phyloP scores from a whole-genome alignment of 192 early-diverging fungal genomes.

The Backusella morwellensis region DNA sequence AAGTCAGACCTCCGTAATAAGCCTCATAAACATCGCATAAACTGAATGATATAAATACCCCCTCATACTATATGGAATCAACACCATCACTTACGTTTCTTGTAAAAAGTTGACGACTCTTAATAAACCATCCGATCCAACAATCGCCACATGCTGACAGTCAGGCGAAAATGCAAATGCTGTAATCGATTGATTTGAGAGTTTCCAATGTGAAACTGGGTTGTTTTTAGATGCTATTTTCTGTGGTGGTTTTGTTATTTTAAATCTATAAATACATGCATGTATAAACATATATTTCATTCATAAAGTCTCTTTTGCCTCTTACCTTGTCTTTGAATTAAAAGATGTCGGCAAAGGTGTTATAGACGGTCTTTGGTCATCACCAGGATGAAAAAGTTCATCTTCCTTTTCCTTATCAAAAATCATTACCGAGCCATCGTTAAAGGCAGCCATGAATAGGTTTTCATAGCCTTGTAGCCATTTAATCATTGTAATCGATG shows the following conservation, averaged over 20 bases:
- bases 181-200: constrained; percentile 38
- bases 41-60: constrained; percentile 22
- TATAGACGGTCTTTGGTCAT: neutral
- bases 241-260: constrained; percentile 47
- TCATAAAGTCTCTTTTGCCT: no score
- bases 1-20: constrained; percentile 89
- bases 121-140: constrained; percentile 76
- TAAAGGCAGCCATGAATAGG: constrained; percentile 82
- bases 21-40: constrained; percentile 75
- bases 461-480: constrained; percentile 91
- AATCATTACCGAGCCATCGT: constrained; percentile 83
- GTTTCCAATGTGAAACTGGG: constrained; percentile 37
- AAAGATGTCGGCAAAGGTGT: neutral
- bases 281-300: neutral
- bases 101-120: constrained; percentile 73
- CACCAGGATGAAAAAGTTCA: constrained; percentile 41
- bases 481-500: constrained; percentile 75
- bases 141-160: constrained; percentile 79
- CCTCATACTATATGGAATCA: neutral
- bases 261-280: constrained; percentile 38
- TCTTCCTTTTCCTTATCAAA: constrained; percentile 94
- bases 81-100: constrained; percentile 50
- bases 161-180: constrained; percentile 90
- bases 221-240: constrained; percentile 56
- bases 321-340: neutral